These are phyloP conservation scores for Pseudocercospora fuligena DNA, from an alignment of 2,329 filamentous ascomycete genomes.

Conservation along the genomic window DNA sequence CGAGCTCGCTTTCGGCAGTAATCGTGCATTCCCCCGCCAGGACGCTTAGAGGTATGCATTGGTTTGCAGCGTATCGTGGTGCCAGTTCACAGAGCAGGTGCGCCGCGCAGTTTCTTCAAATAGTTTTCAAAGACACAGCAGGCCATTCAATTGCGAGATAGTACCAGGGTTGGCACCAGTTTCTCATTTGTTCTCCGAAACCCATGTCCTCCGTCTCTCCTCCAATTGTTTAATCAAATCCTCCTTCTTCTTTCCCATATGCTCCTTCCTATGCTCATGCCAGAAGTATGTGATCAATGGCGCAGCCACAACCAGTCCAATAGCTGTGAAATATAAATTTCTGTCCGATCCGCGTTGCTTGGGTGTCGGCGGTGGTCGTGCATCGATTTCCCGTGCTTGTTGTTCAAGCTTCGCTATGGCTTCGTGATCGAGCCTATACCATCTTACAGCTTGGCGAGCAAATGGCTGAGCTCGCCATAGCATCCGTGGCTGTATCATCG, in stretches of 20 bases:
- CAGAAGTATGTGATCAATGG: slow-evolving; percentile 38
- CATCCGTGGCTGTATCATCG: background rate
- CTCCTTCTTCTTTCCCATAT: slow-evolving; percentile 42
- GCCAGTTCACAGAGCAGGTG: background rate
- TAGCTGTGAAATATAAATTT: slow-evolving; percentile 26
- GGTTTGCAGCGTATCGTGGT: background rate
- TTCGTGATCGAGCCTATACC: slow-evolving; percentile 11
- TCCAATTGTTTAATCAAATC: slow-evolving; percentile 37
- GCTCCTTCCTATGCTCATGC: slow-evolving; percentile 39
- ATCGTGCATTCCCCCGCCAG: background rate
- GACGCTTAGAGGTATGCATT: background rate
- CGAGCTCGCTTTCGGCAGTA: background rate
- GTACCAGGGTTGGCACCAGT: background rate
- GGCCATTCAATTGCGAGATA: background rate
- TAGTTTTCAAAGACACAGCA: background rate
- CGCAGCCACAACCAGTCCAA: slow-evolving; percentile 32
- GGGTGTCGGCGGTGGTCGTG: slow-evolving; percentile 10
- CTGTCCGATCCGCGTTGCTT: slow-evolving; percentile 18
- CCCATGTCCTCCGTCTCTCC: slow-evolving; percentile 26
- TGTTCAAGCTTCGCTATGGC: slow-evolving; percentile 16
- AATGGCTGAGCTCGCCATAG: background rate
- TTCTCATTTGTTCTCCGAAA: slow-evolving; percentile 6
- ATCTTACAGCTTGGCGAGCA: background rate
- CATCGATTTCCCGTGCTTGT: slow-evolving; percentile 19
- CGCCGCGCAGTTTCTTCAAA: background rate